Base-by-base conservation (phyloP, 2,329 filamentous ascomycete genomes). In the Fusarium sp. region DNA sequence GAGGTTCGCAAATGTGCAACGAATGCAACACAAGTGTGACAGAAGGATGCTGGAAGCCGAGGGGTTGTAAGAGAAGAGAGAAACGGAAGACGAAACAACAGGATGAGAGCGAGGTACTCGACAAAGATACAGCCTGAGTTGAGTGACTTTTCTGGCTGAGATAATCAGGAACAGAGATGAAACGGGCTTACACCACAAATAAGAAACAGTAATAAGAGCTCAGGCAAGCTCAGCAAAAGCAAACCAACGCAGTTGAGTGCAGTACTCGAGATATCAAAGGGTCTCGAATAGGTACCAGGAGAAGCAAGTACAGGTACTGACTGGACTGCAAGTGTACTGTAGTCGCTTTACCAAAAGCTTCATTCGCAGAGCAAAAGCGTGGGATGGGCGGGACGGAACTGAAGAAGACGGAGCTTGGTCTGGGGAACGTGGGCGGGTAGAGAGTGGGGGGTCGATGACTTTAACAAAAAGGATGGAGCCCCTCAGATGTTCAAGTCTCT, bases 341-440 rank as follows among this genome's bases (percentile, higher is more conserved):
- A 64, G 51, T 55, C 41, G 32, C 58, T 68, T 38, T 62, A 44
- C 42, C 34, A 55, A 57, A 64, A 42, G 55, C 54, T 65, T 56
- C 26, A 36, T 50, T 55, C 38, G 34, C n/a, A 66, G 61, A 65
- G 50, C 64, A 45, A 57, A 61, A 61, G 66, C 68, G 72, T 70
- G 72, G 72, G 72, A 74, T 73, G 62, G 55, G 71, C 57, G 48
- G 61, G 61, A 66, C 70, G 41, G 50, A 66, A 59, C 32, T 52
- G 50, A 52, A 36, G 50, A 48, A 39, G 34, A 52, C 32, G 30
- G 57, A 54, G 36, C 58, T 64, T 70, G 59, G 66, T 71, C 71
- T 74, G 68, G 72, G 73, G 68, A 75, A 72, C 52, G 66, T 70
- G 68, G 67, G 55, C 65, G 71, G 70, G 71, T 73, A 68, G 54